Conservation (phyloP, 164 flowering plant genomes). For the Magnolia changhungtana region DNA sequence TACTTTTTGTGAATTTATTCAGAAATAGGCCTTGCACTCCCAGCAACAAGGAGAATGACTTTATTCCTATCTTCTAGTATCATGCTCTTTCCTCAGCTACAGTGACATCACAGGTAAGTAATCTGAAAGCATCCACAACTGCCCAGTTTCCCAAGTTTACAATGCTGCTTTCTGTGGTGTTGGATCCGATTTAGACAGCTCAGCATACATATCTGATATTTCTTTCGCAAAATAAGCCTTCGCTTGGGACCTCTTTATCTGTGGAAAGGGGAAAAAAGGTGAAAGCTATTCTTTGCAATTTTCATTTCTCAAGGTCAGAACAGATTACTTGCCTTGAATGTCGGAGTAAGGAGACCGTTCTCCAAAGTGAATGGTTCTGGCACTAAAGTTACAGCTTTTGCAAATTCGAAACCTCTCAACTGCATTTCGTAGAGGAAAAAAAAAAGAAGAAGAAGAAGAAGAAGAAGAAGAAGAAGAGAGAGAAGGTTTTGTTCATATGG, state of each 20-base stretch:
- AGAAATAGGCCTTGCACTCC: too few species aligned
- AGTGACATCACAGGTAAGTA: not conserved
- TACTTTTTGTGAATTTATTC: too few species aligned
- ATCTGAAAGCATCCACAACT: not conserved
- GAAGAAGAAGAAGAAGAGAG: not conserved
- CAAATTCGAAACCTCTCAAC: slow-evolving; percentile 96
- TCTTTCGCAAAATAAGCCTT: slow-evolving; percentile 75
- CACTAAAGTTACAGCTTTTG: slow-evolving; percentile 76
- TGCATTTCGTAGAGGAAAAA: slow-evolving; percentile 22
- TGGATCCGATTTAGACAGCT: slow-evolving; percentile 49
- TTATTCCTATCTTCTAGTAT: not conserved
- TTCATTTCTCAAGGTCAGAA: not conserved
- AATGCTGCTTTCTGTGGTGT: slow-evolving; percentile 4
- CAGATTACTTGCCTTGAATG: slow-evolving; percentile 60
- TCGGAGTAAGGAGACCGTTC: slow-evolving; percentile 90
- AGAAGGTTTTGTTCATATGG: not conserved
- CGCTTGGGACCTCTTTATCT: slow-evolving; percentile 94
- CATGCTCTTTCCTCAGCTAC: not conserved
- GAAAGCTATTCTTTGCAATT: not conserved
- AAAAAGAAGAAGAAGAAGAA: not conserved
- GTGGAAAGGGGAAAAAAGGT: slow-evolving; percentile 8
- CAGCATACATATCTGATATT: slow-evolving; percentile 72
- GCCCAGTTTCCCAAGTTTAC: slow-evolving; percentile 1
- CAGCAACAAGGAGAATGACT: not conserved
- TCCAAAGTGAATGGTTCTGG: slow-evolving; percentile 81